Evolutionary conservation across 345 rosid genomes (phyloP).

Genomic region (Cardamine resedifolia): DNA sequence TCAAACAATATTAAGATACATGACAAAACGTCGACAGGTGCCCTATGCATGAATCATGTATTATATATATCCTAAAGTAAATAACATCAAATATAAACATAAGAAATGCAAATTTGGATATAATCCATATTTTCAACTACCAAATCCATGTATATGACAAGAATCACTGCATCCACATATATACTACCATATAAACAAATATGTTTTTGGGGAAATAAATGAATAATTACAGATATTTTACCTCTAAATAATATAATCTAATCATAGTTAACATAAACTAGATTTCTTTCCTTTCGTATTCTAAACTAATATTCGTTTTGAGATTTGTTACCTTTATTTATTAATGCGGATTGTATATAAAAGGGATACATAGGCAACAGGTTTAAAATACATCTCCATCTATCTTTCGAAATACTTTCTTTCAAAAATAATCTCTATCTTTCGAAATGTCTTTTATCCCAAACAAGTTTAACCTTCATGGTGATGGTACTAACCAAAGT

Average conservation of each 20-base stretch:
- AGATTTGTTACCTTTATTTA: neutral
- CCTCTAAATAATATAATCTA: neutral
- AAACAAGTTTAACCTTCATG: neutral
- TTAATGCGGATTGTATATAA: neutral
- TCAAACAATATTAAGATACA: neutral
- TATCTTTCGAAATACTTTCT: neutral
- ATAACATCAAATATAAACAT: neutral
- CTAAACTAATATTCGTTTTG: neutral
- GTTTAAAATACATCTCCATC: neutral
- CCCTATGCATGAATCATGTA: neutral
- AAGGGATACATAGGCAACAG: neutral
- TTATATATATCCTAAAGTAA: neutral
- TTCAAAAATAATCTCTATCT: neutral
- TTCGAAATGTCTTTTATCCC: slow-evolving; percentile 5
- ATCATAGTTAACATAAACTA: neutral
- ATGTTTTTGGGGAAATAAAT: neutral
- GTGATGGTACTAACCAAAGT: neutral
- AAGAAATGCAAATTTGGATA: neutral
- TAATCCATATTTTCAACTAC: neutral
- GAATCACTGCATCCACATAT: neutral
- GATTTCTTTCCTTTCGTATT: neutral
- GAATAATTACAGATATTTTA: neutral
- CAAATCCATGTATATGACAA: neutral
- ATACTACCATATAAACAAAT: neutral
- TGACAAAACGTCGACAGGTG: neutral